Conservation (phyloP, 768 basidiomycete species). For the Hypholoma sublateritium region DNA sequence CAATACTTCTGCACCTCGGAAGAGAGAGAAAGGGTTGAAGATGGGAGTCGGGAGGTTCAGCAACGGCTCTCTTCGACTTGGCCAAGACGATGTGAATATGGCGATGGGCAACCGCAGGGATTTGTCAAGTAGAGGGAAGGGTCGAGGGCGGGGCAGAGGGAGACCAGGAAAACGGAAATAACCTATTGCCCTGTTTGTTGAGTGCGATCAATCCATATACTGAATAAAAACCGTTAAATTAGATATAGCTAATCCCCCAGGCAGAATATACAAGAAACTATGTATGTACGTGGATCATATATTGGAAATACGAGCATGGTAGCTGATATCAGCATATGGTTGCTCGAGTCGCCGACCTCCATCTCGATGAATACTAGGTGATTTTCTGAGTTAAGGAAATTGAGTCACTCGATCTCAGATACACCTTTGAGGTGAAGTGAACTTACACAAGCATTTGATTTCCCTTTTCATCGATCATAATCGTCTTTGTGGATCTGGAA, state of each 20-base stretch:
- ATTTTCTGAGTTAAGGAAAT: conserved; percentile 9
- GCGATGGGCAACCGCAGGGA: conserved; percentile 24
- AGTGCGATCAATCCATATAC: background rate
- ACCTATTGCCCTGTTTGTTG: background rate
- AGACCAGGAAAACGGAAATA: conserved; percentile 16
- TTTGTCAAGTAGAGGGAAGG: conserved; percentile 19
- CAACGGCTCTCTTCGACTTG: conserved; percentile 67
- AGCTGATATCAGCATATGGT: conserved; percentile 11
- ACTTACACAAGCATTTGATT: conserved; percentile 35
- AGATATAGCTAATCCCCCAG: background rate
- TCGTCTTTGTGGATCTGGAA: conserved; percentile 26
- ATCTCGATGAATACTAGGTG: conserved; percentile 11
- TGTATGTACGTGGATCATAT: conserved; percentile 7
- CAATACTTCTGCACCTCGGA: conserved; percentile 32
- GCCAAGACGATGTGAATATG: conserved; percentile 55
- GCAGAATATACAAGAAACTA: background rate
- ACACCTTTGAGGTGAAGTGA: too few species aligned
- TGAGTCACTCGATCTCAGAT: background rate
- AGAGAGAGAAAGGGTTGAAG: conserved; percentile 62
- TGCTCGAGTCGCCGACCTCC: conserved; percentile 7
- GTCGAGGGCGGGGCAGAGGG: conserved; percentile 2
- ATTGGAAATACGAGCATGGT: conserved; percentile 11
- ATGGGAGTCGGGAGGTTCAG: conserved; percentile 82
- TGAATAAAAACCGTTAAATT: too few species aligned
- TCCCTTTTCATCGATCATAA: conserved; percentile 32